Evolutionary conservation across 1,139 yeast species (phyloP), one percentile per base, ranked within the genome.

Genomic region (Candida sojae): DNA sequence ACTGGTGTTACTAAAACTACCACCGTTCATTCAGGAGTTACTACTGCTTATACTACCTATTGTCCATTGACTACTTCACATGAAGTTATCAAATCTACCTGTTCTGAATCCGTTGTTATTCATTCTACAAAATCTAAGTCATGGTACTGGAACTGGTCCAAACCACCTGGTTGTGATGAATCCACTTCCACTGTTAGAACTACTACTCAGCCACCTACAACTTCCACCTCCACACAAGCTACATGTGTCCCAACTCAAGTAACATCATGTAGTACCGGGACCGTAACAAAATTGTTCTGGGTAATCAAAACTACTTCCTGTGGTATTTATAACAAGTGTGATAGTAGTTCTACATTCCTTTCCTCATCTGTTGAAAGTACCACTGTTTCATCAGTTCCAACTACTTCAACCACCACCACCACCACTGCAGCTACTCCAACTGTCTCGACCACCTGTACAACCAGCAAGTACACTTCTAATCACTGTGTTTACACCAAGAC

Each of bases 31-130:
- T 25, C 39, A 13, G 45, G 46, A 23, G 45, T 44, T 30, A 45
- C 50, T 43, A 58, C 66, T 26, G 49, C 58, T 13, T 61, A 60
- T 56, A 61, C 67, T 40, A 63, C 70, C 23, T 63, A 56, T 55
- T 64, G 67, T 51, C 67, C 67, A 32, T 51, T 60, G 50, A 52
- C 63, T 13, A 38, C 46, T 23, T 42, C 44, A 7, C 34, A 42
- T 13, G 35, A 42, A 35, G 42, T 39, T 21, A 25, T 39, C 25
- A 30, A 39, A 31, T 30, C 42, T 11, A 39, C 42, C 7, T 39
- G 29, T 21, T 39, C 42, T 7, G 29, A 30, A 5, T 9, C 42
- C 25, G 29, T 39, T 39, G 42, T 39, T 30, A 36, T 39, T 23
- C 17, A 21, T 6, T 39, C 36, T 10, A 39, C 42, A 9, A 23